Evolutionary conservation across 2,329 filamentous ascomycete species (phyloP), one percentile per base, ranked within the genome.

Genomic region (Blastomyces gilchristii): DNA sequence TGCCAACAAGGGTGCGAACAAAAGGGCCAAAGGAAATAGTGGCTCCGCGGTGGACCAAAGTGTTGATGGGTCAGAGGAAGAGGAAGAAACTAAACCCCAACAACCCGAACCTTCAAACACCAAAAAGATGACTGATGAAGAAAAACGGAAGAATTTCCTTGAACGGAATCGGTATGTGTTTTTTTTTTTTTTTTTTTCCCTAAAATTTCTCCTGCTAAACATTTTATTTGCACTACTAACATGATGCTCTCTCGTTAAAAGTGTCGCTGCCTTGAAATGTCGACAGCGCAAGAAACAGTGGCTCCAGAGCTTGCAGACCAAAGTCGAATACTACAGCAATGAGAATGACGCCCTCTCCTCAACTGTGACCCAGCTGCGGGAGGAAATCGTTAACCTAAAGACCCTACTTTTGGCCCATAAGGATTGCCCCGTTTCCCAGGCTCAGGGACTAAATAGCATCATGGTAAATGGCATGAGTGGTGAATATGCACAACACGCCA

Each of bases 261-360:
- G 94, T 73, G 91, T 99, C 67, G 94, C 94, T 66, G 94, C 94
- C 2, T 81, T 99, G 64, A 99, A 99, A 74, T 99, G 94, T 76
- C 88, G 94, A 65, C 94, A 99, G 76, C 86, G 94, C 25, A 99
- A 99, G 82, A 99, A 99, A 82, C 94, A 97, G 74, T 99, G 94
- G 94, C 84, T 97, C 63, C 89, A 90, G 41, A 97, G 96, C 69
- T 82, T 99, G 1, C 94, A 99, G 75, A 85, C 85, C 63, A 97
- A 97, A 76, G 93, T 97, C 18, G 94, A 99, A 75, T 82, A 96
- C 68, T 97, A 91, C 72, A 92, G 88, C 66, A 87, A 83, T 0
- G 94, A 99, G 76, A 97, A 97, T 67, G 94, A 99, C 71, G 86
- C 86, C 1, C 82, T 99, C 43, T 90, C 87, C 22, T 82, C 87